Base-by-base conservation (phyloP, 78 protist genomes). In the Isochrysis galbana region DNA sequence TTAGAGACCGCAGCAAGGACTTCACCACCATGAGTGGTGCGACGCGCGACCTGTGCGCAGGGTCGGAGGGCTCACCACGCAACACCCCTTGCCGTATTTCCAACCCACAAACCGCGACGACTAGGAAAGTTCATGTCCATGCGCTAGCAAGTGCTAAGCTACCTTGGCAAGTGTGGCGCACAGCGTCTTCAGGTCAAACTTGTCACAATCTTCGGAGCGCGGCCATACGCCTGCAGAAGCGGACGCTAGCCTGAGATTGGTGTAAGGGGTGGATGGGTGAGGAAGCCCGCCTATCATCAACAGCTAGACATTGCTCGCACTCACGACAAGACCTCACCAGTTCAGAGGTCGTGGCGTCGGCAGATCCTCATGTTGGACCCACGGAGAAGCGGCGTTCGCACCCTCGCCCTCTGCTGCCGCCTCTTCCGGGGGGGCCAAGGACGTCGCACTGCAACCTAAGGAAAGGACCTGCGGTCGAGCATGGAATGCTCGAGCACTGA, bases 1-100 rank as follows among this genome's bases (percentile, higher is more conserved):
- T 77, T 77, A 25, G 86, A 77, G 34, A 77, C 86, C 32, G 86
- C 86, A 17, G 45, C 86, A n/a, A 77, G 26, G 29, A 51, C 61
- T 14, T 51, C 61, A 14, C 61, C 61, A 14, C 61, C 61, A 14
- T 51, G 61, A 14, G 61, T 14, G 29, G 61, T 51, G 29, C 61
- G 61, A 14, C 61, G 61, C 61, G 61, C 61, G n/a, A n/a, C n/a
- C n/a, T n/a, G n/a, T n/a, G n/a, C n/a, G n/a, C n/a, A n/a, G n/a
- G n/a, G n/a, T n/a, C n/a, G n/a, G n/a, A n/a, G n/a, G n/a, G n/a
- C n/a, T n/a, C n/a, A n/a, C n/a, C n/a, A n/a, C n/a, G n/a, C n/a
- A n/a, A n/a, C n/a, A n/a, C n/a, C n/a, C n/a, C n/a, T n/a, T n/a
- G n/a, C n/a, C n/a, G n/a, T n/a, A n/a, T n/a, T n/a, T n/a, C n/a